Conservation (phyloP, 2,329 filamentous ascomycete species). For the Fusarium piperis region DNA sequence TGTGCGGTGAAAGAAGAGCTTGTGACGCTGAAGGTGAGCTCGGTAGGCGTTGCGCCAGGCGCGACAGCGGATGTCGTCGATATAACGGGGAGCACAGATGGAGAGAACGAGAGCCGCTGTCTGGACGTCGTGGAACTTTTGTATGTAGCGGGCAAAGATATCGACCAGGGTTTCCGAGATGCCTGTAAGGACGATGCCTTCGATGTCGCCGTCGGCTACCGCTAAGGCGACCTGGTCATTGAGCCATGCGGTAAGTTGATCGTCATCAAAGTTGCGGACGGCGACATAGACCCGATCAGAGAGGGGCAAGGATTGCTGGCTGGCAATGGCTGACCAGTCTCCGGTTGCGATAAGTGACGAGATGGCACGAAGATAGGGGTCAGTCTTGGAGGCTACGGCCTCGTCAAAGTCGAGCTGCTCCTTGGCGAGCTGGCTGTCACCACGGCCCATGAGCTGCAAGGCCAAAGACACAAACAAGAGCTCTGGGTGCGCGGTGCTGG, state of each 20-base stretch:
- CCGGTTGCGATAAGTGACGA: constrained; percentile 81
- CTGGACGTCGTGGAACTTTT: constrained; percentile 81
- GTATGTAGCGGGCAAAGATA: constrained; percentile 78
- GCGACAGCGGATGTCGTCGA: constrained; percentile 78
- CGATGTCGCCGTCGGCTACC: constrained; percentile 74
- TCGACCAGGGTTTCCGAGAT: constrained; percentile 78
- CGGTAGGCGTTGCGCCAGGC: constrained; percentile 79
- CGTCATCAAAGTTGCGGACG: constrained; percentile 71
- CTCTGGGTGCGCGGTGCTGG: constrained; percentile 70
- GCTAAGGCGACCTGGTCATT: constrained; percentile 69
- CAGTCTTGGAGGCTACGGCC: constrained; percentile 69
- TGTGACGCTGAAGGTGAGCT: constrained; percentile 77
- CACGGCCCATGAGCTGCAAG: constrained; percentile 69
- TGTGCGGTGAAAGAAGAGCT: constrained; percentile 76
- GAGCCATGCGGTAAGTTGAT: constrained; percentile 73
- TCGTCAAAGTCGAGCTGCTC: constrained; percentile 68
- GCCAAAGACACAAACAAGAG: constrained; percentile 75
- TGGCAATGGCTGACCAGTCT: constrained; percentile 78
- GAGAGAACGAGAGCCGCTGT: constrained; percentile 80
- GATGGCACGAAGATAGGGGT: constrained; percentile 83
- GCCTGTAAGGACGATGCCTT: constrained; percentile 81
- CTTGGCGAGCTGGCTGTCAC: constrained; percentile 54
- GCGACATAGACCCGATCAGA: constrained; percentile 80
- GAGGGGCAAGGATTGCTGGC: constrained; percentile 77
- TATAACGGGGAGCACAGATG: constrained; percentile 78